A percentile compares a stretch with the other conserved stretches of the same genome.
Conservation (phyloP, 768 basidiomycete genomes). For the Solioccasus polychromus region DNA sequence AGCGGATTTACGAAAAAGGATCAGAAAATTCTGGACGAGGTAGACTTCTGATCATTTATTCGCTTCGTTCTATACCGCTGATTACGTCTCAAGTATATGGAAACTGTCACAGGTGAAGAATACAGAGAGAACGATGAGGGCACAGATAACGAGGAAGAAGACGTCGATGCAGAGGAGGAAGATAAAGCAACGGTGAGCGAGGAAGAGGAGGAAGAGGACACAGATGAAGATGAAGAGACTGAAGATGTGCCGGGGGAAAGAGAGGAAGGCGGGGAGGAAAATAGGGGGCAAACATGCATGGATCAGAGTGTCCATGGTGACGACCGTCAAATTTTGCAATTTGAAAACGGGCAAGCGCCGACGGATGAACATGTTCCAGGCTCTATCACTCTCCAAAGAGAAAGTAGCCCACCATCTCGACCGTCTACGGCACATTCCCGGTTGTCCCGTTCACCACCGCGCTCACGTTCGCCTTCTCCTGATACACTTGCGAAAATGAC, state of each 20-base stretch:
- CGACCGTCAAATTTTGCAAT: constrained; percentile 4
- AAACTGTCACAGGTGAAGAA: constrained; percentile 43
- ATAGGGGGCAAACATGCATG: constrained; percentile 17
- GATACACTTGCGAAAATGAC: constrained; percentile 41
- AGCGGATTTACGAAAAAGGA: constrained; percentile 90
- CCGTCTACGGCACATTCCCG: constrained; percentile 37
- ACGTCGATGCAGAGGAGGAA: constrained; percentile 38
- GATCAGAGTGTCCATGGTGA: constrained; percentile 11
- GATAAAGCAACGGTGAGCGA: constrained; percentile 26
- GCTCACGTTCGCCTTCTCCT: constrained; percentile 47
- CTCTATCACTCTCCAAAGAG: constrained; percentile 4
- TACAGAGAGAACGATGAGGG: constrained; percentile 27
- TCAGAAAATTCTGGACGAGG: constrained; percentile 80
- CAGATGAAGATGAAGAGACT: constrained; percentile 36
- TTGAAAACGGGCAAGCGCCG: constrained; percentile 12
- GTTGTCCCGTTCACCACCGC: constrained; percentile 51
- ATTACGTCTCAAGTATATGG: constrained; percentile 58
- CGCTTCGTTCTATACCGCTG: constrained; percentile 15
- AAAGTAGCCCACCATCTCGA: constrained; percentile 20
- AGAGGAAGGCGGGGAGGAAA: constrained; percentile 30
- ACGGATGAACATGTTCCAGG: constrained; percentile 1
- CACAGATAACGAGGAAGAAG: constrained; percentile 35
- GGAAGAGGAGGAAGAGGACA: constrained; percentile 32
- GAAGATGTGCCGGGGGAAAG: constrained; percentile 38
- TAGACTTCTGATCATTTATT: constrained; percentile 37